Percentiles rank a stretch among this genome's conserved stretches.
These are phyloP conservation scores for Stereocaulon alpinum DNA, from an alignment of 495 filamentous ascomycete species.

Conservation along the genomic window DNA sequence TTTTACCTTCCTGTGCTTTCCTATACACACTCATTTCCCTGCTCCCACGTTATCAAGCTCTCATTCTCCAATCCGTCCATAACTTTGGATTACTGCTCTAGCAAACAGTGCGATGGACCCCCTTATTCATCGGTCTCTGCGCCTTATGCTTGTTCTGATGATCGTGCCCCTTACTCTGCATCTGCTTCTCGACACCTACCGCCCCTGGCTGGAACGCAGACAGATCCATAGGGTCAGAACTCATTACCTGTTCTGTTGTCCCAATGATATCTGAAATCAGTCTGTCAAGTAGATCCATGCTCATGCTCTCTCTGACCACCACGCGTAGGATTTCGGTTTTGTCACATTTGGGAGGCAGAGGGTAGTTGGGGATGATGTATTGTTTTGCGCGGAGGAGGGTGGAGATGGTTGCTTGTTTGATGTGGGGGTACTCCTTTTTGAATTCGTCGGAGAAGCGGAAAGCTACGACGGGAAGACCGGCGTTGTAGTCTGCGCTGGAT, in stretches of 20 bases:
- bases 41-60: too few species aligned
- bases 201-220: constrained; percentile 29
- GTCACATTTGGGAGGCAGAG: constrained; percentile 53
- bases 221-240: constrained; percentile 37
- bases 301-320: constrained; percentile 61
- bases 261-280: constrained; percentile 45
- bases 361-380: constrained; percentile 71
- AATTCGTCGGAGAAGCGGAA: constrained; percentile 58
- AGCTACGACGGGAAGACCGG: constrained; percentile 62
- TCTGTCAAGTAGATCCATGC: constrained; percentile 54
- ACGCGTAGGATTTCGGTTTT: constrained; percentile 59
- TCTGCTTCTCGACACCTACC: constrained; percentile 31
- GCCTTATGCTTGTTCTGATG: constrained; percentile 28
- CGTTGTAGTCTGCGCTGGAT: constrained; percentile 50
- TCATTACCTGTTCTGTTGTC: constrained; percentile 47
- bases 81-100: constrained; percentile 19
- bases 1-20: too few species aligned
- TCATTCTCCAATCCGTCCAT: accelerated
- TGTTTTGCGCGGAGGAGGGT: constrained; percentile 56
- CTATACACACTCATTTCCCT: too few species aligned
- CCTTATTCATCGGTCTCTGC: constrained; percentile 40
- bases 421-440: constrained; percentile 48
- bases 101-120: constrained; percentile 51
- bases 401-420: constrained; percentile 57
- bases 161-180: constrained; percentile 26